A percentile compares a stretch with the other conserved stretches of the same genome.
phyloP scores from a whole-genome alignment of 805 yeast genomes.

The Candida stauntonica region DNA sequence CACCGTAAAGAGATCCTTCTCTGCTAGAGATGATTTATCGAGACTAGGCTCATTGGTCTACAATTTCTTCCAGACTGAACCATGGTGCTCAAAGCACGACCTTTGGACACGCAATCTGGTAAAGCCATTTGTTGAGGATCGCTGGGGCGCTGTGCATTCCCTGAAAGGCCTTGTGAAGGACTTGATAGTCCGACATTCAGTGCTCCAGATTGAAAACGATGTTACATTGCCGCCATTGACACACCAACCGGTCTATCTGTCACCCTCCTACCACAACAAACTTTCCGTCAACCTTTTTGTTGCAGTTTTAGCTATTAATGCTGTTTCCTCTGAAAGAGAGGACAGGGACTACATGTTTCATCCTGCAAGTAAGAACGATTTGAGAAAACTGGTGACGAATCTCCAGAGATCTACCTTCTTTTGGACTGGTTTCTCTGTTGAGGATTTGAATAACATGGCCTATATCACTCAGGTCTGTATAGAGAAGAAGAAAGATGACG shows the following conservation, averaged over 20 bases:
- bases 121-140: slow-evolving; percentile 41
- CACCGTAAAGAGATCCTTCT: slow-evolving; percentile 45
- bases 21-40: slow-evolving; percentile 47
- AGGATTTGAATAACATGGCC: slow-evolving; percentile 51
- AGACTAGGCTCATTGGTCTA: slow-evolving; percentile 49
- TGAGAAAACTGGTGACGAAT: slow-evolving; percentile 54
- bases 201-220: slow-evolving; percentile 51
- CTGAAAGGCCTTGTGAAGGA: slow-evolving; percentile 39
- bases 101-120: slow-evolving; percentile 45
- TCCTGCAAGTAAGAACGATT: slow-evolving; percentile 47
- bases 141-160: slow-evolving; percentile 38
- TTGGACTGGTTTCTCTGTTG: slow-evolving; percentile 68
- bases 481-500: slow-evolving; percentile 32
- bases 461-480: slow-evolving; percentile 44
- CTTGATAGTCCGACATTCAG: slow-evolving; percentile 53
- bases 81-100: slow-evolving; percentile 45
- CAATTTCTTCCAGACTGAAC: slow-evolving; percentile 54
- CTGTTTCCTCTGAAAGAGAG: slow-evolving; percentile 64
- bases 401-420: slow-evolving; percentile 64
- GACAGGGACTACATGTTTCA: slow-evolving; percentile 73
- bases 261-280: slow-evolving; percentile 60
- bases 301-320: slow-evolving; percentile 66
- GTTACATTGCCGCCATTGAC: slow-evolving; percentile 53
- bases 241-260: slow-evolving; percentile 53
- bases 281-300: slow-evolving; percentile 59